Conservation (phyloP, 768 basidiomycete genomes). For the Boletus sp. region DNA sequence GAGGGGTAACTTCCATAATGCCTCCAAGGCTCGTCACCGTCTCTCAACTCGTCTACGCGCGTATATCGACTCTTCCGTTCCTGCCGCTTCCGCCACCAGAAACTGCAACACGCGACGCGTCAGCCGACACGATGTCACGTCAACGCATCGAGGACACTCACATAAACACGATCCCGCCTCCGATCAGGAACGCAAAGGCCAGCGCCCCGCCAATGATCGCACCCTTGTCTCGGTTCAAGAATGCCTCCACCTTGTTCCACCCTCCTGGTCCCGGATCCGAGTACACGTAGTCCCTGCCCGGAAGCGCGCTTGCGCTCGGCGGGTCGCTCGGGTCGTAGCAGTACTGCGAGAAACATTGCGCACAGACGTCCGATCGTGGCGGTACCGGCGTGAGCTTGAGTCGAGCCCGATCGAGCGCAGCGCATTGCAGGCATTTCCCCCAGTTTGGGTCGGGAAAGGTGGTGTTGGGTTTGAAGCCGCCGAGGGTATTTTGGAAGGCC, state of each 20-base stretch:
- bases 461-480: constrained; percentile 60
- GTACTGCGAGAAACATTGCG: constrained; percentile 61
- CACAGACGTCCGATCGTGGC: constrained; percentile 45
- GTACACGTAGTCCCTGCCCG: constrained; percentile 43
- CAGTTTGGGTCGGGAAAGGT: constrained; percentile 54
- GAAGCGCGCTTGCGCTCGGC: constrained; percentile 47
- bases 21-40: constrained; percentile 33
- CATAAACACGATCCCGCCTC: constrained; percentile 34
- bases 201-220: constrained; percentile 48
- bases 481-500: constrained; percentile 51
- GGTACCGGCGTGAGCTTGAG: constrained; percentile 35
- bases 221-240: constrained; percentile 46
- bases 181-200: constrained; percentile 43
- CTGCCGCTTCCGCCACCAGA: constrained; percentile 29
- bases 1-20: constrained; percentile 20
- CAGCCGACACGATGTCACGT: not conserved
- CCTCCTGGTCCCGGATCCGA: constrained; percentile 57
- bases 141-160: constrained; percentile 18
- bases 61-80: constrained; percentile 22
- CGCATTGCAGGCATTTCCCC: constrained; percentile 61
- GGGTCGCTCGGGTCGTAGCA: constrained; percentile 59
- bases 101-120: constrained; percentile 9
- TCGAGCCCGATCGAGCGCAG: constrained; percentile 56
- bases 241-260: constrained; percentile 39
- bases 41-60: constrained; percentile 27